Percentiles rank a stretch among this genome's conserved stretches.
Evolutionary conservation across 805 yeast species (phyloP).

Genomic region (Zygosaccharomyces rouxii): DNA sequence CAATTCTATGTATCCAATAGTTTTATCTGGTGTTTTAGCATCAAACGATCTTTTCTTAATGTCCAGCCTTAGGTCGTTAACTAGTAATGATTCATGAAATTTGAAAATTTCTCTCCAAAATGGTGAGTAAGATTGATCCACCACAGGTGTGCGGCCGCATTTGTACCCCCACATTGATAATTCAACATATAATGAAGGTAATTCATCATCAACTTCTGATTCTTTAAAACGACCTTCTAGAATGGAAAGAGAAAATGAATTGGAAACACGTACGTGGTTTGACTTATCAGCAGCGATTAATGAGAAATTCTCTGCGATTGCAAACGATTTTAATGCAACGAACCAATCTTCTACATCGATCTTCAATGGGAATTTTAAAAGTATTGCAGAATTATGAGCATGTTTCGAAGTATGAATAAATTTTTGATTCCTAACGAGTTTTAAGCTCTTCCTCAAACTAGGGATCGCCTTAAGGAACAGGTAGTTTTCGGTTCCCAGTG

Average conservation of each 20-base stretch:
- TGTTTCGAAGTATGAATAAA: conserved; percentile 8
- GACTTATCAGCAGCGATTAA: conserved; percentile 30
- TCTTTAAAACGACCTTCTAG: conserved; percentile 54
- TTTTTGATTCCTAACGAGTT: conserved; percentile 5
- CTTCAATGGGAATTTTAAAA: conserved; percentile 60
- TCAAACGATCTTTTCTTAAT: conserved; percentile 37
- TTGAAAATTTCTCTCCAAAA: conserved; percentile 81
- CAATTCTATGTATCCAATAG: conserved; percentile 49
- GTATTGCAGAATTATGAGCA: conserved; percentile 28
- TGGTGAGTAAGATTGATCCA: conserved; percentile 47
- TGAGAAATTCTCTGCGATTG: conserved; percentile 46
- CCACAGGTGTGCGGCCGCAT: conserved; percentile 75
- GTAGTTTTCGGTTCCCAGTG: conserved; percentile 55
- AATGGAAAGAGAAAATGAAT: conserved; percentile 51
- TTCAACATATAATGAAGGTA: conserved; percentile 55
- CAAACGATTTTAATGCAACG: conserved; percentile 60
- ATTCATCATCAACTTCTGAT: conserved; percentile 3
- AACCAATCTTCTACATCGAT: conserved; percentile 76
- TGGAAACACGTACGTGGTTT: conserved; percentile 48
- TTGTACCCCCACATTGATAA: conserved; percentile 65
- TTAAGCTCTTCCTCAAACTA: conserved; percentile 43
- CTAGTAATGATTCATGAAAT: conserved; percentile 51
- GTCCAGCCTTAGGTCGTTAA: conserved; percentile 47
- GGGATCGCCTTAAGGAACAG: conserved; percentile 55
- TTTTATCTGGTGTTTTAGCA: conserved; percentile 29